Evolutionary conservation across 306 rosid genomes (phyloP), one percentile per base, ranked within the genome.

Genomic region (Casuarina equisetifolia): DNA sequence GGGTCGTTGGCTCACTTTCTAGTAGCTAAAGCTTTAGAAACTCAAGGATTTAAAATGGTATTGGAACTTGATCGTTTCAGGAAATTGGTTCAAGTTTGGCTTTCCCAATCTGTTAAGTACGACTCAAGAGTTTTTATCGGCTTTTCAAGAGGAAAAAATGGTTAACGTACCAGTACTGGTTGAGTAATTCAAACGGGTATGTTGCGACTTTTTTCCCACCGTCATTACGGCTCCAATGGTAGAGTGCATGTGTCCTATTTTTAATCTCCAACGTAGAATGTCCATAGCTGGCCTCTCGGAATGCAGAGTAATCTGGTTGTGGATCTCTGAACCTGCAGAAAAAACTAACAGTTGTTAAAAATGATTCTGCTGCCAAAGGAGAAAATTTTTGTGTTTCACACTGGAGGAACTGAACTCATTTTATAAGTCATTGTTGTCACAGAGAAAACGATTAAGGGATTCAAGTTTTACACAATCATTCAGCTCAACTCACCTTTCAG

Each of bases 171-270:
- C 98, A 96, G 86, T 91, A 87, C 79, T 96, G 99, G 81, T 91
- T 92, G 86, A 76, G 89, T 86, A 96, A 77, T 49, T 88, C 70
- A 66, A 96, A 91, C 13, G 94, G 81, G 20, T 92, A 96, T 1
- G 87, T 86, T 35, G 88, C 78, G 7, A 82, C 80, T 86, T 86
- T 96, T 89, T 91, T 96, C 85, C 99, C 98, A 0, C 90, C 97
- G 25, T 92, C 99, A 55, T 96, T 96, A 77, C 99, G 99, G 82
- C 92, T 96, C 99, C 99, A 96, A 72, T 92, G 98, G 84, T 96
- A 96, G 54, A 92, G 12, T 62, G 99, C 99, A 85, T 91, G 96
- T 3, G 98, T 96, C 83, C 91, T 84, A 72, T 92, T 96, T 74
- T 76, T 85, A 53, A 92, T 85, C 82, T 96, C 98, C 85, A 96